phyloP scores from a whole-genome alignment of 352 stramenopile genomes.

The Globisporangium paroecandrum region DNA sequence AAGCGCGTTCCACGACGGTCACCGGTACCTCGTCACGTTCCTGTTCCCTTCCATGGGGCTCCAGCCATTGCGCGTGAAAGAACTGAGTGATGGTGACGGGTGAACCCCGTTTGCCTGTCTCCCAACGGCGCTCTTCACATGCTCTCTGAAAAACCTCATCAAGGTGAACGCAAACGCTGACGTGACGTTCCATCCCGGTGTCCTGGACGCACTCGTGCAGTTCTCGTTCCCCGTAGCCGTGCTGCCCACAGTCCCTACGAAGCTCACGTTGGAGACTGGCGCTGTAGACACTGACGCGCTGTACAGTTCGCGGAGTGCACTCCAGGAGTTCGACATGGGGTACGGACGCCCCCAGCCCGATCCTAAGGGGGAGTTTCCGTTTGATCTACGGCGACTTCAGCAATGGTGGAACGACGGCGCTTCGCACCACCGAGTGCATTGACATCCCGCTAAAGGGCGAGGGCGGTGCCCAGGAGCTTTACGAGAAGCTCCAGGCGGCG shows the following conservation, averaged over 20 bases:
- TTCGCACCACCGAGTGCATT: constrained; percentile 51
- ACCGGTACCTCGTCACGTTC: constrained; percentile 52
- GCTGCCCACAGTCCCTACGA: constrained; percentile 21
- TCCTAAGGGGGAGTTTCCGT: constrained; percentile 44
- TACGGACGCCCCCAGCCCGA: constrained; percentile 35
- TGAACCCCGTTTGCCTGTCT: constrained; percentile 42
- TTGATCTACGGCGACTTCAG: constrained; percentile 62
- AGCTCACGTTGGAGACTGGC: constrained; percentile 42
- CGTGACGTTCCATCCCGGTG: constrained; percentile 33
- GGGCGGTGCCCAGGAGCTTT: constrained; percentile 43
- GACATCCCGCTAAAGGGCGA: constrained; percentile 34
- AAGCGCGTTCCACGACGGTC: constrained; percentile 42
- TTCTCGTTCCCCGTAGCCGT: constrained; percentile 55
- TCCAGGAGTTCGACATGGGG: constrained; percentile 69
- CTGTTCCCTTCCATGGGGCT: constrained; percentile 46
- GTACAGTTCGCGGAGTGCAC: constrained; percentile 40
- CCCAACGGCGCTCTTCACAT: constrained; percentile 23
- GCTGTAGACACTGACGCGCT: constrained; percentile 23
- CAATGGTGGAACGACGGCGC: constrained; percentile 14
- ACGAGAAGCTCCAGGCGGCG: constrained; percentile 24
- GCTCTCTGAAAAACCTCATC: constrained; percentile 28
- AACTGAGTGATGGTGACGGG: not conserved
- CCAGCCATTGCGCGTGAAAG: constrained; percentile 33
- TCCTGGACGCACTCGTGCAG: constrained; percentile 44
- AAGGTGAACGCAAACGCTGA: constrained; percentile 44